These are phyloP conservation scores for Corylus heterophylla DNA, from an alignment of 306 rosid species.

Conservation along the genomic window DNA sequence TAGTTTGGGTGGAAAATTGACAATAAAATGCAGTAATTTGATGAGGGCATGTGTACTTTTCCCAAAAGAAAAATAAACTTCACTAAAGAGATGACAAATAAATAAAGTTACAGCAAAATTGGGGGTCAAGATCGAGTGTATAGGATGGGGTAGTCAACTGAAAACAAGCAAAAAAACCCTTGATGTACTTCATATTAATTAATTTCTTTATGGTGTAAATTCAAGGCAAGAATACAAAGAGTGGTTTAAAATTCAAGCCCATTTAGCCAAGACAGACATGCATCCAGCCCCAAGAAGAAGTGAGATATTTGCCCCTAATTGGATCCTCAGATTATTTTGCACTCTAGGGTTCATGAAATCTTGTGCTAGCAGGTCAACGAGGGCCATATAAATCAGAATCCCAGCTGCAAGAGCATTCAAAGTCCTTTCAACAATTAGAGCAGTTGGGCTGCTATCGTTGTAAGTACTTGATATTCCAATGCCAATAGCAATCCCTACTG, in stretches of 20 bases:
- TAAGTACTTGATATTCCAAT: slow-evolving; percentile 50
- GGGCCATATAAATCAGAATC: slow-evolving; percentile 74
- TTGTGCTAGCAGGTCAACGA: slow-evolving; percentile 46
- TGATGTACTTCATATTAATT: neutral
- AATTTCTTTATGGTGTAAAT: neutral
- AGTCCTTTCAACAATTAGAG: slow-evolving; percentile 60
- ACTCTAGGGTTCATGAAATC: slow-evolving; percentile 45
- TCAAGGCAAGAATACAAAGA: neutral
- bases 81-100: neutral
- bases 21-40: too few species aligned
- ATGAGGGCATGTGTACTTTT: too few species aligned
- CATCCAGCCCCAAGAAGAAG: slow-evolving; percentile 49
- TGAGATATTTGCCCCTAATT: slow-evolving; percentile 10
- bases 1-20: too few species aligned
- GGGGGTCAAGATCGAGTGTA: neutral
- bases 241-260: slow-evolving; percentile 30
- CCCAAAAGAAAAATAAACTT: too few species aligned
- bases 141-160: neutral
- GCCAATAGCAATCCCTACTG: slow-evolving; percentile 62
- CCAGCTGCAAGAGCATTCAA: slow-evolving; percentile 68
- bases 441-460: slow-evolving; percentile 44
- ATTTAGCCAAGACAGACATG: slow-evolving; percentile 43
- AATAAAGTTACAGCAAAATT: neutral
- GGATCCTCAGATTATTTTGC: slow-evolving; percentile 34
- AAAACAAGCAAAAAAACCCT: too few species aligned